Evolutionary conservation across 2,329 filamentous ascomycete genomes (phyloP).

Genomic region (Aspergillus flavus): DNA sequence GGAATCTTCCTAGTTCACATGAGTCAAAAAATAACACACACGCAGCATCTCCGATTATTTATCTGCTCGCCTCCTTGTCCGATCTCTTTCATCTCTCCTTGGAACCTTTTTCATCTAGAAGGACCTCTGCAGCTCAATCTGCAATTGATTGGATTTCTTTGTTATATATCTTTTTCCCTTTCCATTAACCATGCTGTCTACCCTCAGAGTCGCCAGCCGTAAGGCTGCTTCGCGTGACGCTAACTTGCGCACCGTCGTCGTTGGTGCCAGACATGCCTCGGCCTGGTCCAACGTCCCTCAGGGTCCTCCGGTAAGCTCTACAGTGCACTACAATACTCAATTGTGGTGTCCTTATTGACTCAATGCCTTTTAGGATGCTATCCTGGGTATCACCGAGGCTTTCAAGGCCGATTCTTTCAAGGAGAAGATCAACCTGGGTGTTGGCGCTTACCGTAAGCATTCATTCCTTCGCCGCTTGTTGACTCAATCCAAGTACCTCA

Average conservation of each 20-base stretch:
- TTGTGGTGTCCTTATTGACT: background rate
- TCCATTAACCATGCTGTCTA: slow-evolving; percentile 48
- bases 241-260: slow-evolving; percentile 40
- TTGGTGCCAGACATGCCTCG: slow-evolving; percentile 66
- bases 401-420: slow-evolving; percentile 95
- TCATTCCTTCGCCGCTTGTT: background rate
- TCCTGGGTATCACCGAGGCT: slow-evolving; percentile 79
- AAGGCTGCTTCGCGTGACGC: slow-evolving; percentile 43
- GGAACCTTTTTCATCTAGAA: background rate
- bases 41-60: slow-evolving; percentile 21
- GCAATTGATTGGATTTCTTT: slow-evolving; percentile 7
- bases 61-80: slow-evolving; percentile 4
- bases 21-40: slow-evolving; percentile 25
- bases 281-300: slow-evolving; percentile 91
- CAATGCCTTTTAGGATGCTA: slow-evolving; percentile 41
- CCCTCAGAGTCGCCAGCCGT: slow-evolving; percentile 47
- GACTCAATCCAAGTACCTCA: background rate
- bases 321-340: background rate
- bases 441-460: slow-evolving; percentile 83
- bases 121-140: background rate
- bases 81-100: slow-evolving; percentile 14
- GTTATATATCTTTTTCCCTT: slow-evolving; percentile 8
- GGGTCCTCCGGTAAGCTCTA: slow-evolving; percentile 76
- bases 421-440: slow-evolving; percentile 98
- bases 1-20: slow-evolving; percentile 26